Conservation (phyloP, 441 rosid species). For the Arabidopsis lyrata region DNA sequence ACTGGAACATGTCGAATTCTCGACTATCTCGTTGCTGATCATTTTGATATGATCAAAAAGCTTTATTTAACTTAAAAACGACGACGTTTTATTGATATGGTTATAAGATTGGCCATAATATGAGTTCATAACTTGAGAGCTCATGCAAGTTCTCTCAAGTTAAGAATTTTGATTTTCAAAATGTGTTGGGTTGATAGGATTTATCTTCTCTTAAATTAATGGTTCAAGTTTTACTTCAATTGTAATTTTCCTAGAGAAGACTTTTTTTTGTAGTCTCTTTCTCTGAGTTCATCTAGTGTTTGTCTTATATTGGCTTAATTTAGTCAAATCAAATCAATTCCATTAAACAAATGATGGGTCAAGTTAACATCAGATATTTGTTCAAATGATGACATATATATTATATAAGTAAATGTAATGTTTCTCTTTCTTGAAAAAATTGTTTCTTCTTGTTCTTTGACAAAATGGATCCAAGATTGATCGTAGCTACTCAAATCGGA, state of each 20-base stretch:
- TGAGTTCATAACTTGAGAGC: too few relatives aligned
- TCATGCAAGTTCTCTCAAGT: neutral
- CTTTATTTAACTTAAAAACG: too few relatives aligned
- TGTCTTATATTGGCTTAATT: conserved; percentile 14
- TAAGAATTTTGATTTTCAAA: neutral
- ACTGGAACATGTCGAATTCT: conserved; percentile 3
- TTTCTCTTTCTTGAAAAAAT: neutral
- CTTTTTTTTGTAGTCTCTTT: conserved; percentile 11
- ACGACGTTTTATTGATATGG: too few relatives aligned
- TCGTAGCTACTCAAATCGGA: conserved; percentile 16
- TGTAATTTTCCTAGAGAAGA: neutral
- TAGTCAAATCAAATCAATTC: neutral
- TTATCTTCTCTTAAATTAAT: neutral
- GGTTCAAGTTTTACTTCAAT: neutral
- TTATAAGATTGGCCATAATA: too few relatives aligned
- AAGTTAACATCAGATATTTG: neutral
- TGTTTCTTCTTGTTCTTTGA: neutral
- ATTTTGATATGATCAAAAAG: conserved; percentile 3
- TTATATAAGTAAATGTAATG: neutral
- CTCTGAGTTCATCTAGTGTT: conserved; percentile 14
- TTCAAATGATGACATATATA: neutral
- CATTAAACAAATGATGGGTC: conserved; percentile 19
- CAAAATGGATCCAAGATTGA: conserved; percentile 36
- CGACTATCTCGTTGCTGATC: conserved; percentile 11
- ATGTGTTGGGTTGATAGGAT: conserved; percentile 1